Percentiles rank a stretch among this genome's conserved stretches.
phyloP scores from a whole-genome alignment of 1,284 basidiomycete species.

The Cerrena zonata region DNA sequence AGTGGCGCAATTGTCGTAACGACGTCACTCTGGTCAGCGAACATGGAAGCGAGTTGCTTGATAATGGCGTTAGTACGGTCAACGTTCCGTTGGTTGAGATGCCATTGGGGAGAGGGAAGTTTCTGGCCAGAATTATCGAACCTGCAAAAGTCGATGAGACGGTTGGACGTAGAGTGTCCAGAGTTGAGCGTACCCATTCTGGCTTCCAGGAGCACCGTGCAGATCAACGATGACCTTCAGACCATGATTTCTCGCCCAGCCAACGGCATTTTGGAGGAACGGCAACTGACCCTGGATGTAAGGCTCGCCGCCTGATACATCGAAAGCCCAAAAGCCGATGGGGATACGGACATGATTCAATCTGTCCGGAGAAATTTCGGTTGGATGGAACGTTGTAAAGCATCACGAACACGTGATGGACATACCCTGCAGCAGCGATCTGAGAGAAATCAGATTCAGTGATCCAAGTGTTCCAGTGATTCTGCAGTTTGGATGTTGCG shows the following conservation, averaged over 20 bases:
- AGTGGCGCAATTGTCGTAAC: slow-evolving; percentile 72
- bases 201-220: slow-evolving; percentile 79
- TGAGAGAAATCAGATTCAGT: slow-evolving; percentile 69
- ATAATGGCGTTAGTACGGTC: slow-evolving; percentile 68
- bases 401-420: slow-evolving; percentile 20
- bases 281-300: slow-evolving; percentile 77
- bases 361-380: slow-evolving; percentile 30
- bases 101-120: slow-evolving; percentile 64
- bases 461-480: slow-evolving; percentile 80
- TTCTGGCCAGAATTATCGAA: slow-evolving; percentile 84
- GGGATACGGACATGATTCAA: slow-evolving; percentile 84
- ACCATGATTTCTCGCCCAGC: slow-evolving; percentile 72
- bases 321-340: slow-evolving; percentile 90
- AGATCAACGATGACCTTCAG: slow-evolving; percentile 81
- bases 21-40: slow-evolving; percentile 47
- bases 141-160: no score
- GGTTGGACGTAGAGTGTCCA: background rate
- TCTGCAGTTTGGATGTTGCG: slow-evolving; percentile 45
- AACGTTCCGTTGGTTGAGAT: slow-evolving; percentile 59
- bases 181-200: slow-evolving; percentile 66
- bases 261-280: slow-evolving; percentile 68
- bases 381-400: slow-evolving; percentile 5
- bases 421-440: slow-evolving; percentile 70
- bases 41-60: slow-evolving; percentile 56
- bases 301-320: slow-evolving; percentile 74